Conservation (phyloP, 1,284 basidiomycete genomes). For the Ceratobasidium sp. region DNA sequence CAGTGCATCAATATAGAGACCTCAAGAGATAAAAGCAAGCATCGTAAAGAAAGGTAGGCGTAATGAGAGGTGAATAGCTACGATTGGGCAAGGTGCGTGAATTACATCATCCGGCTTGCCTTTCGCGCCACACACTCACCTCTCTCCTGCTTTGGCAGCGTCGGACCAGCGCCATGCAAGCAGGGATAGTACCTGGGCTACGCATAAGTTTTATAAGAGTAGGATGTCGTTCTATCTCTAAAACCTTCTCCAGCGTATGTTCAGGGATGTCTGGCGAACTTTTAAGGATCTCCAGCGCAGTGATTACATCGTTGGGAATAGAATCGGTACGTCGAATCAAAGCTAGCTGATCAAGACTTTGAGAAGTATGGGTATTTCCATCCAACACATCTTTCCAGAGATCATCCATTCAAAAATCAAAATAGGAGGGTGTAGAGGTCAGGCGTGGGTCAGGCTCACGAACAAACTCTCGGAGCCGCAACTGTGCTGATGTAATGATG, state of each 20-base stretch:
- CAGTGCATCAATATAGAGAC: conserved; percentile 2
- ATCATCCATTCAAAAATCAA: neutral
- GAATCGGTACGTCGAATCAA: neutral
- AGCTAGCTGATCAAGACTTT: neutral
- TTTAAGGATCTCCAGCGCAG: neutral
- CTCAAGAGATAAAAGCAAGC: neutral
- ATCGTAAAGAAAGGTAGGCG: neutral
- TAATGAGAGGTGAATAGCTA: neutral
- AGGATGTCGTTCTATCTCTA: neutral
- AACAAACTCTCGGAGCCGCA: too few relatives aligned
- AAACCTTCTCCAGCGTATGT: neutral
- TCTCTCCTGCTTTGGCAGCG: neutral
- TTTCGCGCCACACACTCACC: neutral
- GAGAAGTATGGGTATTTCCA: neutral
- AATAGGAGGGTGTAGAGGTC: too few relatives aligned
- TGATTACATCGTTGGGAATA: neutral
- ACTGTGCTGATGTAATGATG: too few relatives aligned
- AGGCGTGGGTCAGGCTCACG: too few relatives aligned
- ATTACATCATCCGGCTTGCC: neutral
- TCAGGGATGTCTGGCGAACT: neutral
- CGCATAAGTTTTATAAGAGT: conserved; percentile 2
- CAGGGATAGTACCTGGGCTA: neutral
- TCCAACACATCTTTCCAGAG: neutral
- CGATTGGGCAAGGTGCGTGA: neutral
- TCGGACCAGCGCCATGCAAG: neutral